These are phyloP conservation scores for Anthracocystis walkeri DNA, from an alignment of 1,284 basidiomycete species.

Conservation along the genomic window DNA sequence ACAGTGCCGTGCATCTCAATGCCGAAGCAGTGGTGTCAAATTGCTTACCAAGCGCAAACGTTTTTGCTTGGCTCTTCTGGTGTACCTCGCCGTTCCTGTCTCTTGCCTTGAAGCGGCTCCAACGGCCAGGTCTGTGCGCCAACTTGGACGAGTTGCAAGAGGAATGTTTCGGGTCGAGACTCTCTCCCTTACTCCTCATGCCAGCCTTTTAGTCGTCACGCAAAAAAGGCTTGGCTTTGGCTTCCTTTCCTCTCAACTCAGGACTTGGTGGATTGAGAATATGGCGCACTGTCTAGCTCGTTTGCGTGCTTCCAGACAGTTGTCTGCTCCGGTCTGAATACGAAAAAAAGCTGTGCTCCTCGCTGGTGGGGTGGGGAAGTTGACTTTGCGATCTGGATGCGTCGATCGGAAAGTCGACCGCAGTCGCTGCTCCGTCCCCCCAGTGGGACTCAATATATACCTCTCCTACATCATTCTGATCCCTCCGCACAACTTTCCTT, in stretches of 20 bases:
- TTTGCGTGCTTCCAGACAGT: too few relatives aligned
- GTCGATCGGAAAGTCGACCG: too few relatives aligned
- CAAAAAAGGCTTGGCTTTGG: slow-evolving; percentile 2
- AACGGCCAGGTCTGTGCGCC: background rate
- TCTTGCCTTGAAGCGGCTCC: background rate
- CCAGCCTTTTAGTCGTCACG: background rate
- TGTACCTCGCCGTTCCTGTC: background rate
- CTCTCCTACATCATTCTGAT: background rate
- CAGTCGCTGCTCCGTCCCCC: too few relatives aligned
- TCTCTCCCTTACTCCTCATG: too few relatives aligned
- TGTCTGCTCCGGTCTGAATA: too few relatives aligned
- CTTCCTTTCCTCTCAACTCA: too few relatives aligned
- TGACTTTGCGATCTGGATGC: too few relatives aligned
- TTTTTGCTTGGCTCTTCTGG: background rate
- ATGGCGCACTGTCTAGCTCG: background rate
- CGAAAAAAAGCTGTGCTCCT: too few relatives aligned
- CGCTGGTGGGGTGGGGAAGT: too few relatives aligned
- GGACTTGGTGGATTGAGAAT: too few relatives aligned
- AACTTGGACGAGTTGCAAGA: background rate
- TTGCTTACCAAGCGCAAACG: background rate
- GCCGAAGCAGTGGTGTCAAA: too few relatives aligned
- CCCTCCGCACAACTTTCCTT: background rate
- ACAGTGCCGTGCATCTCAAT: background rate
- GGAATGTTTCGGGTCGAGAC: background rate
- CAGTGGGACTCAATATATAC: too few relatives aligned